Base-by-base conservation (phyloP, 108 stramenopile species). In the Pseudonitzschia multiseries region DNA sequence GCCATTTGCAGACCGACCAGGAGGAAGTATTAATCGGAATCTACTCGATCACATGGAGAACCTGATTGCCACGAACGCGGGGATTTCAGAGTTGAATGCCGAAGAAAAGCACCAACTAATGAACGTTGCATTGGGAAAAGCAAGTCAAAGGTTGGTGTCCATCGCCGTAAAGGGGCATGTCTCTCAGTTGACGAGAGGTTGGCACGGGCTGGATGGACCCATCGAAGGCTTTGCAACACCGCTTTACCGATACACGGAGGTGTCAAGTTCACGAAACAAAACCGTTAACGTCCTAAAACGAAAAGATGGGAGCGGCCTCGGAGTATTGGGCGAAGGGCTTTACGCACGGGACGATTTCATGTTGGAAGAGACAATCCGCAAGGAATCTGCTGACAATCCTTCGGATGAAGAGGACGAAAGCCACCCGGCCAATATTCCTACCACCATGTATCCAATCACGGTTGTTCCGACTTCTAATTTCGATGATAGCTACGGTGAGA, bases 231-330 rank as follows among this genome's bases (percentile, higher is more conserved):
- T 80, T 51, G 65, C 83, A 17, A 71, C 68, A 21, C 93, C 93
- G 21, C 71, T 92, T 53, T 87, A 91, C 67, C 81, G 93, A 27
- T 95, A 88, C 66, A 88, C 86, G 0, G 83, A 89, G 57, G 76
- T 83, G 4, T 87, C 84, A 51, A 71, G 83, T 31, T 21, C 70
- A 24, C 83, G 72, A n/a, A 69, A 84, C 43, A 79, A 75, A 10
- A 84, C 69, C 57, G 54, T 91, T 17, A 83, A 84, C 20, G 81
- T 90, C 44, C 44, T 94, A 31, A 83, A 82, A 27, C 75, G 87
- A 32, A 79, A 84, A 63, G 84, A 87, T 48, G 86, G 84, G 21
- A 67, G 70, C n/a, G 83, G 84, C 15, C 54, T 75, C 17, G 73
- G 83, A 20, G 65, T 81, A 4, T 63, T 91, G 44, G 90, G 86